phyloP scores from a whole-genome alignment of 2,329 filamentous ascomycete genomes.

The Colletotrichum noveboracense region DNA sequence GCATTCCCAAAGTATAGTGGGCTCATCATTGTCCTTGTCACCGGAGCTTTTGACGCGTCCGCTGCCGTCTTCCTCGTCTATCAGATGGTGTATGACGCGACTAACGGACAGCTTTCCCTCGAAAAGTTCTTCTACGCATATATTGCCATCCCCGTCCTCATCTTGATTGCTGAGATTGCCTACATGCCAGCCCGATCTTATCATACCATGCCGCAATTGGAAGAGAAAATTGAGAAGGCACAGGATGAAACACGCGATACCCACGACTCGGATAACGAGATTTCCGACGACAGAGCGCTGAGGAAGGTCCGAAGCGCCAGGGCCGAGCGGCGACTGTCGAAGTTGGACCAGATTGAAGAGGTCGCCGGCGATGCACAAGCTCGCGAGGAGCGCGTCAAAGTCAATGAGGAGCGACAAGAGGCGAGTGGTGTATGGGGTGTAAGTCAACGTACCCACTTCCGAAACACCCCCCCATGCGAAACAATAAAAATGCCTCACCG shows the following conservation, averaged over 20 bases:
- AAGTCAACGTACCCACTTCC: too few species aligned
- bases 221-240: conserved; percentile 42
- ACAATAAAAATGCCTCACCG: too few species aligned
- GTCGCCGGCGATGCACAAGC: conserved; percentile 63
- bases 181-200: conserved; percentile 46
- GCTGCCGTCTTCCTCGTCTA: conserved; percentile 80
- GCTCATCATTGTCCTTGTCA: conserved; percentile 77
- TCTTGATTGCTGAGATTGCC: conserved; percentile 40
- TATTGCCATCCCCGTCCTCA: conserved; percentile 36
- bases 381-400: conserved; percentile 58
- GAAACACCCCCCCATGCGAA: too few species aligned
- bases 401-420: conserved; percentile 63
- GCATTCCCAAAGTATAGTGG: conserved; percentile 79
- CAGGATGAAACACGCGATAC: conserved; percentile 43
- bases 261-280: conserved; percentile 60
- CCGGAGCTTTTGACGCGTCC: conserved; percentile 83
- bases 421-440: conserved; percentile 74
- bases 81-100: conserved; percentile 70
- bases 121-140: conserved; percentile 47
- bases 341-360: conserved; percentile 66
- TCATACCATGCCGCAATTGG: conserved; percentile 41
- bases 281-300: conserved; percentile 51
- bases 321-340: conserved; percentile 56
- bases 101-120: conserved; percentile 40
- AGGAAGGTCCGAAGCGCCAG: conserved; percentile 46